A percentile compares a stretch with the other conserved stretches of the same genome.
Conservation (phyloP, 805 yeast species). For the Priceomyces melissophilus region DNA sequence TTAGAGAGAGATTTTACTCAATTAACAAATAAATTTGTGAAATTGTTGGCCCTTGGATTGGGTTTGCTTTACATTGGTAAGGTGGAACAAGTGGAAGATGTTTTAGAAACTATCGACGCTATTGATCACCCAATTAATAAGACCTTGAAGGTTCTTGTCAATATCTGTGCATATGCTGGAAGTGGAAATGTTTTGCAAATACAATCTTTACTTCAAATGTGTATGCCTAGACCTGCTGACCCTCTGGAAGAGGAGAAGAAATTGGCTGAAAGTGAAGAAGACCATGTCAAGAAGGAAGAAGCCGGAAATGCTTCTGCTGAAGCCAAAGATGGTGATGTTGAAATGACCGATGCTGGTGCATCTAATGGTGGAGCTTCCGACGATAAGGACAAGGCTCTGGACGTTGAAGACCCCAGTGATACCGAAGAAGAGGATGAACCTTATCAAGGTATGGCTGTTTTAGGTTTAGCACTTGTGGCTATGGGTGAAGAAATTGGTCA, state of each 20-base stretch:
- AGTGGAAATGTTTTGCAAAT: slow-evolving; percentile 96
- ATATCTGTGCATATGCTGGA: slow-evolving; percentile 93
- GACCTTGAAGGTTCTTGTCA: slow-evolving; percentile 83
- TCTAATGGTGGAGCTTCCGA: slow-evolving; percentile 16
- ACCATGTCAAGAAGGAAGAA: slow-evolving; percentile 26
- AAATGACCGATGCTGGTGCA: slow-evolving; percentile 24
- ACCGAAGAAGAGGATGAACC: slow-evolving; percentile 50
- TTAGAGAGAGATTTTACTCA: slow-evolving; percentile 80
- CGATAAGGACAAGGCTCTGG: slow-evolving; percentile 28
- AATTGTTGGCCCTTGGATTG: slow-evolving; percentile 86
- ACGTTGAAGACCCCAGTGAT: slow-evolving; percentile 23
- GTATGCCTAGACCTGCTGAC: slow-evolving; percentile 68
- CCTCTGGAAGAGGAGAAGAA: slow-evolving; percentile 58
- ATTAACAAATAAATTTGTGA: slow-evolving; percentile 79
- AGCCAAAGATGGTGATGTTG: slow-evolving; percentile 24
- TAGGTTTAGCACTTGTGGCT: slow-evolving; percentile 91
- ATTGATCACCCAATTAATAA: slow-evolving; percentile 92
- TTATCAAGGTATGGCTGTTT: slow-evolving; percentile 83
- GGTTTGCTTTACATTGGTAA: slow-evolving; percentile 92
- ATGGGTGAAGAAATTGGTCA: slow-evolving; percentile 98
- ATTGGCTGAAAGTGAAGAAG: slow-evolving; percentile 45
- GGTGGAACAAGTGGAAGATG: slow-evolving; percentile 91
- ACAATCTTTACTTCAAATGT: slow-evolving; percentile 84
- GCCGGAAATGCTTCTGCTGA: slow-evolving; percentile 24
- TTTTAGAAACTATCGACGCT: slow-evolving; percentile 88